phyloP scores from a whole-genome alignment of 2,329 filamentous ascomycete species.

The Pestalotiopsis sp. region DNA sequence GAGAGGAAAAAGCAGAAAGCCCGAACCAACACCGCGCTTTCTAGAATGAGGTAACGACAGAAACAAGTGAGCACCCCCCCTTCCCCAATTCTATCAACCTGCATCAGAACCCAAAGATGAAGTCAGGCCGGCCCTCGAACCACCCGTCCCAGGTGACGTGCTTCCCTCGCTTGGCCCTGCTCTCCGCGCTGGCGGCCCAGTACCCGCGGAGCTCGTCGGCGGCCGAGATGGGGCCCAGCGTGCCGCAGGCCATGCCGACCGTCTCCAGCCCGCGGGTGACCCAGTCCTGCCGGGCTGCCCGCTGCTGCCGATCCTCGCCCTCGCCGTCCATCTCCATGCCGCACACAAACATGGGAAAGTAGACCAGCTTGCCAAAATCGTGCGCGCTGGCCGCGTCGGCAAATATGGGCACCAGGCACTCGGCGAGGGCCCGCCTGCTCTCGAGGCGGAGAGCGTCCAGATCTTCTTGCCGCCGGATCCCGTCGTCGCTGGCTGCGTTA shows the following conservation, averaged over 20 bases:
- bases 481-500: background rate
- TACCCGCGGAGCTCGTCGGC: constrained; percentile 17
- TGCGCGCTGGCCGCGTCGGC: constrained; percentile 9
- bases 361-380: constrained; percentile 18
- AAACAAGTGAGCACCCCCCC: background rate
- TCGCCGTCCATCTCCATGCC: constrained; percentile 16
- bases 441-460: constrained; percentile 3
- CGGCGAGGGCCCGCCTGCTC: constrained; percentile 9
- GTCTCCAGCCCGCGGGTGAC: constrained; percentile 14
- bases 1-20: background rate
- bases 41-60: background rate
- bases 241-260: constrained; percentile 16
- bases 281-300: constrained; percentile 11
- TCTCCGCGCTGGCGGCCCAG: constrained; percentile 15
- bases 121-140: constrained; percentile 16
- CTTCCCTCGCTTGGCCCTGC: background rate
- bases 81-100: background rate
- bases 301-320: background rate
- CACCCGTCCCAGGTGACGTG: constrained; percentile 17
- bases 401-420: constrained; percentile 16
- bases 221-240: constrained; percentile 18
- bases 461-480: background rate
- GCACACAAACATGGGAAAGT: constrained; percentile 19
- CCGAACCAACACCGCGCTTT: background rate
- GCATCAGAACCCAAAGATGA: constrained; percentile 16